Percentiles rank a stretch among this genome's conserved stretches.
Conservation (phyloP, 164 flowering plant genomes). For the Vitis amurensis region DNA sequence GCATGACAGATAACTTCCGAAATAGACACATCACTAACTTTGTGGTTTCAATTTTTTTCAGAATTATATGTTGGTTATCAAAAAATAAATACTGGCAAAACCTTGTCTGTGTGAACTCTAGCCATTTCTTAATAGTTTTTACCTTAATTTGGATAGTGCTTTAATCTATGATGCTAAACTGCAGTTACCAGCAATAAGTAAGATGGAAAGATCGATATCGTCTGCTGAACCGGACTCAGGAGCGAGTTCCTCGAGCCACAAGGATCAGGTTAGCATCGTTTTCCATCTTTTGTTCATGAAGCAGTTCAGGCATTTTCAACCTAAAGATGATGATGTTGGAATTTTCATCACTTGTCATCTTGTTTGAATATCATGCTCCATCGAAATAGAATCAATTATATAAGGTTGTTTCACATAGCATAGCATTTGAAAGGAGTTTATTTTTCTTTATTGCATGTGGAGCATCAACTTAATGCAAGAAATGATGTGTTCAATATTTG, state of each 20-base stretch:
- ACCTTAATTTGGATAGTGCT: background rate
- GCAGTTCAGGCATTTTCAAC: background rate
- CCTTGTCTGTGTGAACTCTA: background rate
- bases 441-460: background rate
- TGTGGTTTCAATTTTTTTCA: too few species aligned
- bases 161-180: background rate
- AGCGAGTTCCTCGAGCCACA: constrained; percentile 24
- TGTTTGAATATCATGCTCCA: too few species aligned
- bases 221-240: constrained; percentile 14
- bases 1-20: too few species aligned
- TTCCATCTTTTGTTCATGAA: background rate
- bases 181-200: constrained; percentile 4
- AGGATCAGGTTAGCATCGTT: constrained; percentile 19
- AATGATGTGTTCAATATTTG: too few species aligned
- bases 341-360: too few species aligned
- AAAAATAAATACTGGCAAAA: background rate
- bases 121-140: too few species aligned
- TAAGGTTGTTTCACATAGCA: too few species aligned
- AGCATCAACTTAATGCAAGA: too few species aligned
- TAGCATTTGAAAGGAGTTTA: background rate
- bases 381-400: too few species aligned
- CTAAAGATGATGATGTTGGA: too few species aligned
- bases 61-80: too few species aligned
- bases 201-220: constrained; percentile 20
- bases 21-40: too few species aligned